Evolutionary conservation across 139 green algal species (phyloP), one percentile per base, ranked within the genome.

Genomic region (Dunaliella primolecta): DNA sequence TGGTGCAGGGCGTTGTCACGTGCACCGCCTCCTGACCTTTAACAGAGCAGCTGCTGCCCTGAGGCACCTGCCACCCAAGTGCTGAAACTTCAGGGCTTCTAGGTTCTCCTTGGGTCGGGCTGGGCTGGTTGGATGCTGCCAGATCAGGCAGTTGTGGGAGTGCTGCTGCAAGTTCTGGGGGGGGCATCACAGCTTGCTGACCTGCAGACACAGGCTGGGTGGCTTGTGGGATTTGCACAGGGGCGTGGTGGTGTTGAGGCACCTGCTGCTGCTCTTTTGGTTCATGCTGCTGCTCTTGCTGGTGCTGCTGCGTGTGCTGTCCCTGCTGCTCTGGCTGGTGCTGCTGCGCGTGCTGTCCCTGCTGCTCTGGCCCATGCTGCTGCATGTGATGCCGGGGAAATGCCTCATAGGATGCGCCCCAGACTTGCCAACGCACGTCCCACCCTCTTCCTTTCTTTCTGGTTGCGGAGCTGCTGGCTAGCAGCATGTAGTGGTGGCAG

Each of bases 401-500:
- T 30, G 24, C 32, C 3, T n/a, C n/a, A n/a, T n/a, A n/a, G n/a
- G n/a, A n/a, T n/a, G n/a, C n/a, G n/a, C n/a, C n/a, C n/a, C n/a
- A n/a, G n/a, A n/a, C n/a, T n/a, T 75, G 37, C 79, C 79, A 83
- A 1, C 38, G n/a, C n/a, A 83, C 7, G 38, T 83, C 23, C 79
- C 79, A 83, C 2, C 21, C 36, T 7, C n/a, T 27, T 20, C 71
- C 79, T 31, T 37, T 56, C 56, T 76, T 75, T 31, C 74, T 72
- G 15, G 27, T 7, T 15, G 15, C 46, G 7, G 46, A 15, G 7
- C 46, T 15, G 15, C 7, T 38, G 25, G 87, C 30, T 35, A 89
- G 79, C 70, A 87, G 75, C 33, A 83, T 56, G 71, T 87, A 86
- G 74, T 89, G 86, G 55, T 85, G 79, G 33, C 80, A 56, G 32